phyloP scores from a whole-genome alignment of 2,329 filamentous ascomycete species.

The Fusarium sp. region DNA sequence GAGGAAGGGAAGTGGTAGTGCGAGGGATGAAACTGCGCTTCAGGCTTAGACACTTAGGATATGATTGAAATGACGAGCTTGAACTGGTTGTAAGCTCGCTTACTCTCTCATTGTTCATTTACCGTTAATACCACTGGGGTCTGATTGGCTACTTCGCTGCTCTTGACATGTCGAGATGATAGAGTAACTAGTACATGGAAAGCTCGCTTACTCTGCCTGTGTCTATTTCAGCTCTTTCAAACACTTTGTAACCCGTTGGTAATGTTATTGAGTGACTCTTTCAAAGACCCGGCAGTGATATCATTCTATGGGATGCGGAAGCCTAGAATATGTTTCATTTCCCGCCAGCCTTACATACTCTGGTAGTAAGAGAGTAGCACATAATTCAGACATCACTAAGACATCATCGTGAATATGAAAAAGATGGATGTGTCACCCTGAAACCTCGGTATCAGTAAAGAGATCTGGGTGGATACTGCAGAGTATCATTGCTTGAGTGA shows the following conservation, averaged over 20 bases:
- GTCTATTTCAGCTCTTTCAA: neutral
- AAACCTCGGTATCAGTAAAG: constrained; percentile 9
- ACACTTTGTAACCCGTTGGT: neutral
- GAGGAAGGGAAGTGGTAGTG: constrained; percentile 68
- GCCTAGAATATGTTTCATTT: constrained; percentile 1
- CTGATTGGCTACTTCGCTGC: too few relatives aligned
- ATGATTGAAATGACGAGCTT: neutral
- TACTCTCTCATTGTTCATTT: too few relatives aligned
- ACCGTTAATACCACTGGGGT: too few relatives aligned
- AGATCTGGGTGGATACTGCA: neutral
- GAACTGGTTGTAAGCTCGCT: neutral
- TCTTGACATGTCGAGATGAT: too few relatives aligned
- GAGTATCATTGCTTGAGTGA: neutral
- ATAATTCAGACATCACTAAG: neutral
- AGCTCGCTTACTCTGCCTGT: neutral
- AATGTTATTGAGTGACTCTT: neutral
- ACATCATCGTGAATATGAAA: neutral
- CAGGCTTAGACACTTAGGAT: constrained; percentile 58
- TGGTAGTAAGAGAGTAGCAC: neutral
- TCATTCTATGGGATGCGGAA: neutral
- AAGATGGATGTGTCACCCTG: neutral
- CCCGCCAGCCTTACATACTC: neutral
- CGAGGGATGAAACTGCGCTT: constrained; percentile 68
- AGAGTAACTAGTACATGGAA: too few relatives aligned
- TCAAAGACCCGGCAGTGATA: neutral